Evolutionary conservation across 1,139 yeast species (phyloP).

Genomic region (Kurtzmaniella quercitrusa): DNA sequence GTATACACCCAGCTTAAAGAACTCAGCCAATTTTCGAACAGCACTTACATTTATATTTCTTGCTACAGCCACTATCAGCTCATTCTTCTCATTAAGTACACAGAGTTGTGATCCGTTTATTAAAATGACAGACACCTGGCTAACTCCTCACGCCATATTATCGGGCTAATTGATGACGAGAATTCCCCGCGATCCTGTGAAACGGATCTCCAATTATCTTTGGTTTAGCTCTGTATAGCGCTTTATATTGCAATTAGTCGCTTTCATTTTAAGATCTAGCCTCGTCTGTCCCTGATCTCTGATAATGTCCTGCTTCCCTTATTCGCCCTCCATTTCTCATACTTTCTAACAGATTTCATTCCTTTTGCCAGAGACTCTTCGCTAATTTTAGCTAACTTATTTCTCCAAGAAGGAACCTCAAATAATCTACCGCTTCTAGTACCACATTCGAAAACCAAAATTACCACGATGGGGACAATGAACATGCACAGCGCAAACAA

Average conservation of each 20-base stretch:
- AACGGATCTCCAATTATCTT: neutral
- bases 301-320: conserved; percentile 2
- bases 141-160: neutral
- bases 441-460: conserved; percentile 38
- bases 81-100: no score
- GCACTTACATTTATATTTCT: no score
- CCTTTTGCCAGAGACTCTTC: conserved; percentile 12
- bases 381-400: conserved; percentile 18
- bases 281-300: neutral
- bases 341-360: conserved; percentile 2
- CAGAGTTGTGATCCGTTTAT: no score
- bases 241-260: neutral
- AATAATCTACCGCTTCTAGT: conserved; percentile 39
- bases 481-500: conserved; percentile 37
- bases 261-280: neutral
- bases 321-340: conserved; percentile 6
- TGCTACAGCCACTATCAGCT: no score
- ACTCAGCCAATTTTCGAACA: no score
- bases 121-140: no score
- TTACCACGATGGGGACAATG: conserved; percentile 29
- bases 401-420: conserved; percentile 31
- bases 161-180: neutral
- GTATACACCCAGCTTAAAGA: no score
- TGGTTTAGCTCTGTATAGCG: neutral
- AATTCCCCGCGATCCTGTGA: neutral